These are phyloP conservation scores for Mucor indicus DNA, from an alignment of 371 early-diverging fungal species.

Conservation along the genomic window DNA sequence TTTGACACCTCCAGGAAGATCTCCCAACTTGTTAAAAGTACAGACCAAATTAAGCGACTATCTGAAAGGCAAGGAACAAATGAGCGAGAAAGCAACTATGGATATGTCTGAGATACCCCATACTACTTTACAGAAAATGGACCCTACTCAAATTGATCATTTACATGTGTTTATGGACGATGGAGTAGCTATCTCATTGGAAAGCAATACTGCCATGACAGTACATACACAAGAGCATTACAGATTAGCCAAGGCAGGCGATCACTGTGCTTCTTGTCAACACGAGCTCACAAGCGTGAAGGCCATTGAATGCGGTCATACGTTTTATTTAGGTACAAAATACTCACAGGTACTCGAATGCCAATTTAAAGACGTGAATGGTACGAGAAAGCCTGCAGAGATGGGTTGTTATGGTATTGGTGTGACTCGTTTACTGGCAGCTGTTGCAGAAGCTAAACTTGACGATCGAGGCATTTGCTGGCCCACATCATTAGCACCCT, in stretches of 20 bases:
- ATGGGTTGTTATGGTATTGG: conserved; percentile 96
- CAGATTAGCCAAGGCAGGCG: conserved; percentile 59
- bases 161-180: conserved; percentile 32
- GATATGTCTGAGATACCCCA: conserved; percentile 9
- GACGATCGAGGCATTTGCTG: conserved; percentile 73
- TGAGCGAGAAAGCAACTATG: conserved; percentile 13
- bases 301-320: conserved; percentile 90
- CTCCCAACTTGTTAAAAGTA: conserved; percentile 32
- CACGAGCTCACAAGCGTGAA: conserved; percentile 41
- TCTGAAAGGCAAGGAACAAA: conserved; percentile 10
- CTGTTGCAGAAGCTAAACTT: conserved; percentile 69
- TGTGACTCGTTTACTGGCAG: conserved; percentile 75
- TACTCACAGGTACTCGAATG: conserved; percentile 76
- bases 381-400: conserved; percentile 50
- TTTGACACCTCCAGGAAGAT: conserved; percentile 18
- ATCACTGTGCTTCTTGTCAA: conserved; percentile 62
- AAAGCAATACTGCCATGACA: background rate
- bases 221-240: conserved; percentile 45
- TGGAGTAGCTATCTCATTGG: conserved; percentile 2
- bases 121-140: background rate
- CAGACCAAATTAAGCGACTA: conserved; percentile 23
- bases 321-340: conserved; percentile 87
- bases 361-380: conserved; percentile 34
- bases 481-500: conserved; percentile 78
- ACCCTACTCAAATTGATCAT: background rate